These are phyloP conservation scores for Cercospora zeina DNA, from an alignment of 2,329 filamentous ascomycete species.

Conservation along the genomic window DNA sequence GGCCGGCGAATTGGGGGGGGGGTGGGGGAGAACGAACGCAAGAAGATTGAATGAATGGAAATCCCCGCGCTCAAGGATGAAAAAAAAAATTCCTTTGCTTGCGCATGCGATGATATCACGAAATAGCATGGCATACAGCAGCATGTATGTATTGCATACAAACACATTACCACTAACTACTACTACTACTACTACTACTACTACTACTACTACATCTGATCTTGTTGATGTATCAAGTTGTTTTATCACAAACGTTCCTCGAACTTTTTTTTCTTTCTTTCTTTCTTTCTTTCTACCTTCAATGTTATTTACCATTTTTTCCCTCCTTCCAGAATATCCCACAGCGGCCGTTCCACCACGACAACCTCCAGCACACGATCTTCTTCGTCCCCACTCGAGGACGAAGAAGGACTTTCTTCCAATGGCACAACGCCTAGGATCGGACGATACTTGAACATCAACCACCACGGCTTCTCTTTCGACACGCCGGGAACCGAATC, in stretches of 20 bases:
- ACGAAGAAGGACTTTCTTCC: slow-evolving; percentile 44
- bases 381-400: too few species aligned
- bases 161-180: too few species aligned
- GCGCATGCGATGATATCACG: slow-evolving; percentile 8
- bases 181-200: too few species aligned
- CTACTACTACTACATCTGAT: too few species aligned
- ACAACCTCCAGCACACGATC: slow-evolving; percentile 69
- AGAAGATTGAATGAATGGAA: not conserved
- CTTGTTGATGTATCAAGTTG: too few species aligned
- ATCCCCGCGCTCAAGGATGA: not conserved
- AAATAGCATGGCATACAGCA: not conserved
- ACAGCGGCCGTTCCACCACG: slow-evolving; percentile 76
- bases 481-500: slow-evolving; percentile 26
- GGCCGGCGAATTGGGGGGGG: not conserved
- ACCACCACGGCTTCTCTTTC: slow-evolving; percentile 59
- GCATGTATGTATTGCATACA: too few species aligned
- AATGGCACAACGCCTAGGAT: slow-evolving; percentile 74
- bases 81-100: not conserved
- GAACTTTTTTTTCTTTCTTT: too few species aligned
- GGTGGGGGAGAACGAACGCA: not conserved
- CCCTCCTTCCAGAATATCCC: slow-evolving; percentile 24
- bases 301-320: slow-evolving; percentile 7
- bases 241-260: too few species aligned
- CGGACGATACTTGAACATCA: slow-evolving; percentile 90
- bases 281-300: not conserved